Percentiles rank a stretch among this genome's conserved stretches.
These are phyloP conservation scores for Penicillium sp. DNA, from an alignment of 2,329 filamentous ascomycete genomes.

Conservation along the genomic window DNA sequence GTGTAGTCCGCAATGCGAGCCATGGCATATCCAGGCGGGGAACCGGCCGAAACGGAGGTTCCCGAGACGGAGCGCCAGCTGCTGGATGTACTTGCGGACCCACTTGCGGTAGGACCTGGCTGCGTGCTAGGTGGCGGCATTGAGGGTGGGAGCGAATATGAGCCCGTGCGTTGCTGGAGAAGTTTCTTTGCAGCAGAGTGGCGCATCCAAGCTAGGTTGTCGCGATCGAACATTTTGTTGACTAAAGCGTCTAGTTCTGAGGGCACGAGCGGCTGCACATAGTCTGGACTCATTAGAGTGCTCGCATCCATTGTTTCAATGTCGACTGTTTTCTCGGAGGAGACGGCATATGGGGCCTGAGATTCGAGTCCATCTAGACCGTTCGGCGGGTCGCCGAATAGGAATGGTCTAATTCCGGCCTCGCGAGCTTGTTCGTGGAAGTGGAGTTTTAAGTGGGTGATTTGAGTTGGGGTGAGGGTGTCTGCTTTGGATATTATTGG, in stretches of 20 bases:
- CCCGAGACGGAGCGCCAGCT: conserved; percentile 20
- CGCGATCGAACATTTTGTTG: conserved; percentile 70
- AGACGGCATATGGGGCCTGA: conserved; percentile 68
- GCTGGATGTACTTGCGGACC: background rate
- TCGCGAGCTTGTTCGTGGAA: conserved; percentile 34
- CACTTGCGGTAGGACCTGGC: background rate
- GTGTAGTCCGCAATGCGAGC: conserved; percentile 60
- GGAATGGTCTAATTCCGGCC: conserved; percentile 63
- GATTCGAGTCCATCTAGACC: conserved; percentile 27
- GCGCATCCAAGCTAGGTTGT: conserved; percentile 76
- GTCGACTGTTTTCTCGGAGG: conserved; percentile 69
- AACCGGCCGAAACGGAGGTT: conserved; percentile 21
- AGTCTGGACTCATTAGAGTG: conserved; percentile 87
- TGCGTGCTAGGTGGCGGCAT: conserved; percentile 19
- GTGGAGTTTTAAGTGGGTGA: conserved; percentile 58
- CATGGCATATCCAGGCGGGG: conserved; percentile 55
- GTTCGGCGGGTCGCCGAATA: conserved; percentile 53
- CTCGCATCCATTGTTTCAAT: conserved; percentile 87
- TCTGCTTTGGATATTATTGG: conserved; percentile 79
- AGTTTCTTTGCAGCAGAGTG: conserved; percentile 81
- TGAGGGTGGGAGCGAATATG: conserved; percentile 17
- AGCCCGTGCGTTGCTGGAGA: conserved; percentile 62
- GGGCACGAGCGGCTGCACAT: conserved; percentile 72
- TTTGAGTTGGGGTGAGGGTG: conserved; percentile 57
- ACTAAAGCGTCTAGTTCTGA: conserved; percentile 73